These are phyloP conservation scores for Trichocladium uniseriatum DNA, from an alignment of 495 filamentous ascomycete genomes.

Conservation along the genomic window DNA sequence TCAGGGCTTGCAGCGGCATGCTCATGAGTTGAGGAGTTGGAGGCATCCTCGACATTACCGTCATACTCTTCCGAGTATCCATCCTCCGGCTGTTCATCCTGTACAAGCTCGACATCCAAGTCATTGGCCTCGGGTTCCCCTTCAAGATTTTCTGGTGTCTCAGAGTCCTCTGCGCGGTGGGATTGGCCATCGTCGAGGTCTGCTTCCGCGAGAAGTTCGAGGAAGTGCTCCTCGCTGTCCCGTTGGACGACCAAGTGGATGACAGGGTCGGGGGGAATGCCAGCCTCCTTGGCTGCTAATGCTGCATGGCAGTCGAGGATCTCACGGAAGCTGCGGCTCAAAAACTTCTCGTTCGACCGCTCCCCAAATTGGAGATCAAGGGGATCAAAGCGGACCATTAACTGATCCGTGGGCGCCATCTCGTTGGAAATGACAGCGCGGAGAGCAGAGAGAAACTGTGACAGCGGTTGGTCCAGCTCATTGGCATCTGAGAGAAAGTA, in stretches of 20 bases:
- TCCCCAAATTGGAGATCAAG: conserved; percentile 64
- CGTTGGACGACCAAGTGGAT: conserved; percentile 17
- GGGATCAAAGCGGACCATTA: conserved; percentile 57
- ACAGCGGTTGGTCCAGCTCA: conserved; percentile 48
- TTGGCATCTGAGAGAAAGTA: conserved; percentile 66
- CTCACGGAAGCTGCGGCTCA: conserved; percentile 40
- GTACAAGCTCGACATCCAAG: background rate
- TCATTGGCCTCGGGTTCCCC: background rate
- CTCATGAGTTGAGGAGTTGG: conserved; percentile 9
- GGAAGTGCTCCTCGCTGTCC: conserved; percentile 22
- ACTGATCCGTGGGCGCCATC: conserved; percentile 55
- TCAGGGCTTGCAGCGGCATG: conserved; percentile 9
- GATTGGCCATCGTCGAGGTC: conserved; percentile 5
- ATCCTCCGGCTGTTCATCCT: background rate
- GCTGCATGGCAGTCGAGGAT: conserved; percentile 15
- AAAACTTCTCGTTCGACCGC: conserved; percentile 24
- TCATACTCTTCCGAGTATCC: conserved; percentile 3
- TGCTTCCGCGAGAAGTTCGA: conserved; percentile 16
- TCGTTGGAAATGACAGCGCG: conserved; percentile 59
- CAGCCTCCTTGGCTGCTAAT: conserved; percentile 11
- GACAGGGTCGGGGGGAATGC: conserved; percentile 5
- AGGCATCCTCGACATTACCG: background rate
- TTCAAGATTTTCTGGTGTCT: conserved; percentile 8
- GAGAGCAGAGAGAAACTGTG: conserved; percentile 53
- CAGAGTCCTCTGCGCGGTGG: conserved; percentile 4